Evolutionary conservation across 768 basidiomycete genomes (phyloP).

Genomic region (Leccinum ochraceum): DNA sequence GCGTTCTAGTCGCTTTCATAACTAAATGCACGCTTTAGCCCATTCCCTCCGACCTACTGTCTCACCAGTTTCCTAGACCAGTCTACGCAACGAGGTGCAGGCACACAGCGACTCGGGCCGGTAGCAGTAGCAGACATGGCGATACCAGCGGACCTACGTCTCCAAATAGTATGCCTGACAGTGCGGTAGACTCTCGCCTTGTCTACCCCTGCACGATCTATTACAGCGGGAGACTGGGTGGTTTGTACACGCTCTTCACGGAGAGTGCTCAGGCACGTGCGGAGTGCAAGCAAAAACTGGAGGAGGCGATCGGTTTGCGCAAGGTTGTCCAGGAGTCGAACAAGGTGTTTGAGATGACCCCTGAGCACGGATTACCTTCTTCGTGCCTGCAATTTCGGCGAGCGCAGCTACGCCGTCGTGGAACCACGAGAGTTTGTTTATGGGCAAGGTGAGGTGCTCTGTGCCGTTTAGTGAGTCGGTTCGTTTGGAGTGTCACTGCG

Average conservation of each 20-base stretch:
- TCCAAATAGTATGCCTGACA: constrained; percentile 36
- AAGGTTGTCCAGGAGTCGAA: constrained; percentile 90
- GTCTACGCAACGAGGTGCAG: constrained; percentile 71
- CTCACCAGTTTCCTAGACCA: constrained; percentile 82
- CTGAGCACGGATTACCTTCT: constrained; percentile 86
- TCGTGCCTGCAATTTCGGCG: constrained; percentile 64
- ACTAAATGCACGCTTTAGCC: constrained; percentile 51
- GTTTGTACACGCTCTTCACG: constrained; percentile 84
- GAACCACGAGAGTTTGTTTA: constrained; percentile 69
- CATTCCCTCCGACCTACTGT: constrained; percentile 88
- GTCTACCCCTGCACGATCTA: constrained; percentile 89
- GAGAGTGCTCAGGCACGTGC: constrained; percentile 71
- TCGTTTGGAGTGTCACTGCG: neutral
- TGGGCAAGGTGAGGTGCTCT: constrained; percentile 90
- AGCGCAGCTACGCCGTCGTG: constrained; percentile 51
- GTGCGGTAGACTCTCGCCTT: constrained; percentile 62
- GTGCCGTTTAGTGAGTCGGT: constrained; percentile 78
- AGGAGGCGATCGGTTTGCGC: constrained; percentile 84
- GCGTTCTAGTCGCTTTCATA: neutral
- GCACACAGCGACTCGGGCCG: constrained; percentile 62
- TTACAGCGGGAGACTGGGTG: constrained; percentile 86
- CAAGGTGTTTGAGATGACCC: constrained; percentile 89
- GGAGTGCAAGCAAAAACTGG: constrained; percentile 90
- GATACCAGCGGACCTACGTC: constrained; percentile 27
- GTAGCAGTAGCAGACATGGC: constrained; percentile 33